A percentile compares a stretch with the other conserved stretches of the same genome.
Evolutionary conservation across 129 eudicot genomes (phyloP).

Genomic region (Flaveria robusta): DNA sequence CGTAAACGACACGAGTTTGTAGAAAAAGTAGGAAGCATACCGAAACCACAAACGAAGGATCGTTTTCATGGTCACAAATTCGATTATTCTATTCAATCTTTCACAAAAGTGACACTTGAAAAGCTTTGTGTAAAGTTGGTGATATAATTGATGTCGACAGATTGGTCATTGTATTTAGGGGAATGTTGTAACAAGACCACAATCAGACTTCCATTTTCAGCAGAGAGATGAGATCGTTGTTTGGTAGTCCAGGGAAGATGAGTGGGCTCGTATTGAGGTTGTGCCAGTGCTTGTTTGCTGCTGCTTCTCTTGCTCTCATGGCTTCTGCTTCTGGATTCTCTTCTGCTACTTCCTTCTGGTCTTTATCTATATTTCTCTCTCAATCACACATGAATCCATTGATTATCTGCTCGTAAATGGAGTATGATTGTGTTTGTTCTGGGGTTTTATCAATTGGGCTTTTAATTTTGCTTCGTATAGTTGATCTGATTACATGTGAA

Average conservation of each 20-base stretch:
- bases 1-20: neutral
- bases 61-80: too few species aligned
- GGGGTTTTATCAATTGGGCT: neutral
- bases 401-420: neutral
- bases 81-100: neutral
- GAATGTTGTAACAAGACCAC: slow-evolving; percentile 15
- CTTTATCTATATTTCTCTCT: neutral
- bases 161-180: slow-evolving; percentile 17
- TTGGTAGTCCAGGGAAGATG: slow-evolving; percentile 65
- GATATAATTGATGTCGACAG: slow-evolving; percentile 28
- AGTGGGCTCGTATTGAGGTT: slow-evolving; percentile 59
- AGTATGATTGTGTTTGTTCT: neutral
- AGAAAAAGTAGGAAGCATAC: slow-evolving; percentile 3
- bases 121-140: slow-evolving; percentile 5
- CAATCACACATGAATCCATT: neutral
- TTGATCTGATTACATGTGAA: neutral
- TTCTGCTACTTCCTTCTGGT: slow-evolving; percentile 69
- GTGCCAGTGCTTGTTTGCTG: slow-evolving; percentile 65
- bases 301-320: slow-evolving; percentile 68
- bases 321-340: slow-evolving; percentile 75
- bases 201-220: neutral
- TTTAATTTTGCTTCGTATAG: neutral
- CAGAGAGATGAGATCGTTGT: slow-evolving; percentile 46
- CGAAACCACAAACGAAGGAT: neutral
- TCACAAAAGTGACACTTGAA: neutral